phyloP scores from a whole-genome alignment of 2,329 filamentous ascomycete genomes.

The Incumbomyces delicatus region DNA sequence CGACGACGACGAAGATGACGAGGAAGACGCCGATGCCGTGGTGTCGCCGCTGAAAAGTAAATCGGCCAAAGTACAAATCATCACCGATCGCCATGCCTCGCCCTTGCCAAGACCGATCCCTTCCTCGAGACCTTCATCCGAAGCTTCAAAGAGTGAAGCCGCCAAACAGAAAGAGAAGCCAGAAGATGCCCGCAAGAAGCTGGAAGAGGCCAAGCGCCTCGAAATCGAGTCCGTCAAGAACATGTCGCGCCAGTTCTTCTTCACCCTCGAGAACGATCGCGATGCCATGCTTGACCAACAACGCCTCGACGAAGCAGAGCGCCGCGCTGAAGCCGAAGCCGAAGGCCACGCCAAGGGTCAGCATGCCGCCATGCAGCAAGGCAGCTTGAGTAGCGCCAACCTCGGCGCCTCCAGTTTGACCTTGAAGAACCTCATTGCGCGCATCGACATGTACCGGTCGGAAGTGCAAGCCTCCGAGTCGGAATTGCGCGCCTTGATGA shows the following conservation, averaged over 20 bases:
- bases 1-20: constrained; percentile 51
- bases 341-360: constrained; percentile 45
- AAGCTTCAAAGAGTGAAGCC: constrained; percentile 41
- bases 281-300: constrained; percentile 97
- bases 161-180: constrained; percentile 56
- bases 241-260: constrained; percentile 88
- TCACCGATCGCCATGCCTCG: constrained; percentile 28
- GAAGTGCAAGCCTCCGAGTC: constrained; percentile 86
- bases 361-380: constrained; percentile 59
- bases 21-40: constrained; percentile 28
- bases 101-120: constrained; percentile 40
- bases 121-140: constrained; percentile 37
- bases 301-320: constrained; percentile 89
- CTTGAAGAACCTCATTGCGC: constrained; percentile 89
- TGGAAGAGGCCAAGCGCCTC: constrained; percentile 84
- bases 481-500: constrained; percentile 84
- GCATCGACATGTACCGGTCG: constrained; percentile 86
- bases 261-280: constrained; percentile 88
- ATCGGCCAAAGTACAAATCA: constrained; percentile 27
- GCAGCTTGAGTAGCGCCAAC: constrained; percentile 85
- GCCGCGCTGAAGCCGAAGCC: constrained; percentile 92
- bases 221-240: constrained; percentile 81
- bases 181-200: constrained; percentile 82
- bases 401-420: constrained; percentile 92
- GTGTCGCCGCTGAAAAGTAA: constrained; percentile 43